Evolutionary conservation across 2,329 filamentous ascomycete species (phyloP).

Genomic region (Microcyclosporella mali): DNA sequence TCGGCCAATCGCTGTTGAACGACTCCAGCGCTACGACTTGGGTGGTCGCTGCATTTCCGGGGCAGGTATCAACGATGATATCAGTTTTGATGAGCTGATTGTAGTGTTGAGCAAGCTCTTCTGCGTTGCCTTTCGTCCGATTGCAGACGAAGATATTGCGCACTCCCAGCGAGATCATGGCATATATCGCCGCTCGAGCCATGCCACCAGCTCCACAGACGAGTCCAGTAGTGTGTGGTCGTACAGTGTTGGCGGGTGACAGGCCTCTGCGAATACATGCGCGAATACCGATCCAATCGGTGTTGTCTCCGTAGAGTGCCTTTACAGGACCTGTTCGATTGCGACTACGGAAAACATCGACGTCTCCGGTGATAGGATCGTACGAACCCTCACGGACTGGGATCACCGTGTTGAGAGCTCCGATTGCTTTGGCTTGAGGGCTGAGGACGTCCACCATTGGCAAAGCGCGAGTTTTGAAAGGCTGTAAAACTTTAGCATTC

Average conservation of each 20-base stretch:
- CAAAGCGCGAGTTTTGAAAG: slow-evolving; percentile 68
- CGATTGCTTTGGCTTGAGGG: slow-evolving; percentile 66
- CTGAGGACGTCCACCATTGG: slow-evolving; percentile 60
- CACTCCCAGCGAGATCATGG: slow-evolving; percentile 70
- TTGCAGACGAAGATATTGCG: slow-evolving; percentile 71
- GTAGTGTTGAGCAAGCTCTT: slow-evolving; percentile 64
- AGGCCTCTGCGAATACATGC: slow-evolving; percentile 66
- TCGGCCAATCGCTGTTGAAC: slow-evolving; percentile 58
- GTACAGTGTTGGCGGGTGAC: slow-evolving; percentile 61
- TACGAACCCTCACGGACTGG: slow-evolving; percentile 57
- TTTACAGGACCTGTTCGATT: slow-evolving; percentile 61
- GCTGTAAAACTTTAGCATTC: slow-evolving; percentile 35
- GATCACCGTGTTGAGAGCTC: slow-evolving; percentile 69
- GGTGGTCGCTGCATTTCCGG: slow-evolving; percentile 14
- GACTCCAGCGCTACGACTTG: slow-evolving; percentile 54
- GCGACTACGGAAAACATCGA: slow-evolving; percentile 50
- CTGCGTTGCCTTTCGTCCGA: slow-evolving; percentile 60
- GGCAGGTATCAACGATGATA: slow-evolving; percentile 19
- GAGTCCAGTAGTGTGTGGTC: slow-evolving; percentile 46
- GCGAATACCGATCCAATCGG: slow-evolving; percentile 73
- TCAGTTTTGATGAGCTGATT: slow-evolving; percentile 44
- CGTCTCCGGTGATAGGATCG: slow-evolving; percentile 38
- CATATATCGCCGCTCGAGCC: slow-evolving; percentile 71
- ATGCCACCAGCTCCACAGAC: slow-evolving; percentile 63
- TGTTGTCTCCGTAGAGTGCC: slow-evolving; percentile 71